phyloP scores from a whole-genome alignment of 1,139 yeast species.

The Saccharomycopsis hybrid region DNA sequence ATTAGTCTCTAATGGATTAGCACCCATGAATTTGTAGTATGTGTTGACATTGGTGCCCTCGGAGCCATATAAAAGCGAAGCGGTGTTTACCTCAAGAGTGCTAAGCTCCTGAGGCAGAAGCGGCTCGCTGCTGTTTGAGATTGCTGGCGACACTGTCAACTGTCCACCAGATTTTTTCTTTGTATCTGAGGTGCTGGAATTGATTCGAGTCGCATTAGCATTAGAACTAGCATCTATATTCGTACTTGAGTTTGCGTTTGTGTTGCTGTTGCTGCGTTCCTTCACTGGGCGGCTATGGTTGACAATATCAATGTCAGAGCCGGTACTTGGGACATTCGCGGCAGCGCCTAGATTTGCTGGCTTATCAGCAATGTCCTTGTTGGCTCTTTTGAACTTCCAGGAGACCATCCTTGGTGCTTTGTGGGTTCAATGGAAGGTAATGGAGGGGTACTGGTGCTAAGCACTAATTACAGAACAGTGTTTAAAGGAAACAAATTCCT shows the following conservation, averaged over 20 bases:
- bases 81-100: constrained; percentile 11
- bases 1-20: constrained; percentile 15
- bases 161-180: too few species aligned
- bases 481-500: too few species aligned
- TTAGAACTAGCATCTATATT: too few species aligned
- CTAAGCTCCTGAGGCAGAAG: constrained; percentile 14
- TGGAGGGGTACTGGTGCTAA: too few species aligned
- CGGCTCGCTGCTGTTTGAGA: constrained; percentile 6
- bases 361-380: constrained; percentile 2
- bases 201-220: too few species aligned
- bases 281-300: too few species aligned
- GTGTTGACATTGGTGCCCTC: constrained; percentile 14
- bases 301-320: neutral
- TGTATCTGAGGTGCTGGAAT: too few species aligned
- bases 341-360: too few species aligned
- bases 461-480: too few species aligned
- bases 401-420: constrained; percentile 12
- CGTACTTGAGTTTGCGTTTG: neutral
- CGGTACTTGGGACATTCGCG: too few species aligned
- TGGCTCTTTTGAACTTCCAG: constrained; percentile 14
- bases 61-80: constrained; percentile 13
- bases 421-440: too few species aligned
- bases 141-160: neutral
- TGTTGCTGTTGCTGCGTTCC: neutral
- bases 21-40: constrained; percentile 18